Conservation (phyloP, 1,139 yeast genomes). For the Diutina siamensis region DNA sequence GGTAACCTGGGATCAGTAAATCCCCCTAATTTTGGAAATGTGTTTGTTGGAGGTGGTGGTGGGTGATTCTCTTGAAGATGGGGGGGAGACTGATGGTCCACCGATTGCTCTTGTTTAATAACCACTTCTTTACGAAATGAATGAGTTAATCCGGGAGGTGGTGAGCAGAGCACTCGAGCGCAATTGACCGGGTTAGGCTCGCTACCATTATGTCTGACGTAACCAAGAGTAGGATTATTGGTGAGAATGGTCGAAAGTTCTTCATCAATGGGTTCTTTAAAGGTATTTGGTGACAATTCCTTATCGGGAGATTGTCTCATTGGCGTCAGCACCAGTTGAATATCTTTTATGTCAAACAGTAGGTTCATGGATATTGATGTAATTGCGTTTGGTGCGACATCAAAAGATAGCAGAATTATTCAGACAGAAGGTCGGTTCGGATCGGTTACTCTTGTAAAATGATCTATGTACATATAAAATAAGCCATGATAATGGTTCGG, state of each 20-base stretch:
- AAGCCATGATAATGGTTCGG: no score
- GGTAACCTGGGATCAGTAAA: background rate
- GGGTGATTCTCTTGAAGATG: background rate
- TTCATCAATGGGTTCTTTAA: background rate
- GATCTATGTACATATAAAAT: no score
- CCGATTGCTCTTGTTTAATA: background rate
- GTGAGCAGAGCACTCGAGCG: slow-evolving; percentile 4
- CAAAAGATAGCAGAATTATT: no score
- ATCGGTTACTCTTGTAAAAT: no score
- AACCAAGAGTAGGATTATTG: background rate
- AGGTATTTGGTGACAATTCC: background rate
- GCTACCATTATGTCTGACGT: background rate
- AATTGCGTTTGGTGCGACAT: no score
- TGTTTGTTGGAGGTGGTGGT: background rate
- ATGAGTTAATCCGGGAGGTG: background rate
- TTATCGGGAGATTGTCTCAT: background rate
- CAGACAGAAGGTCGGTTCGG: no score
- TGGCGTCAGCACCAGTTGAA: slow-evolving; percentile 3
- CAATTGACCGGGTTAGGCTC: background rate
- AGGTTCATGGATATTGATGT: background rate
- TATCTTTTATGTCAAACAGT: slow-evolving; percentile 1
- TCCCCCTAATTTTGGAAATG: background rate
- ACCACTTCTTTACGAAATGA: background rate
- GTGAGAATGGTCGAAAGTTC: slow-evolving; percentile 1
- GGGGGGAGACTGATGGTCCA: background rate